phyloP scores from a whole-genome alignment of 1,284 basidiomycete species.

The Termitomyces sp. region DNA sequence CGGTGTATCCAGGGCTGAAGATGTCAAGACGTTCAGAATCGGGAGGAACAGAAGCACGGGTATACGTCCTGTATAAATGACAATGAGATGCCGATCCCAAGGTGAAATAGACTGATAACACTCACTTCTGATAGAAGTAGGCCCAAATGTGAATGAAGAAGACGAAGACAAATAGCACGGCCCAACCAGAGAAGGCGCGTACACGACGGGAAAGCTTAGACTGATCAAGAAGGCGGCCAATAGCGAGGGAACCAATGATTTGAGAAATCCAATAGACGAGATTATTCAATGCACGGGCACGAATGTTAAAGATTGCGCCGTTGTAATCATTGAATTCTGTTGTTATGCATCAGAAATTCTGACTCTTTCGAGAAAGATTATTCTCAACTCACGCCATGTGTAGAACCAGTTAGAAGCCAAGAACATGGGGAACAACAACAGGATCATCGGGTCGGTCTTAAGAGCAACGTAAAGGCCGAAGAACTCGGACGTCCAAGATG shows the following conservation, averaged over 20 bases:
- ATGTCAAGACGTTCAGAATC: slow-evolving; percentile 49
- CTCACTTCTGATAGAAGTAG: slow-evolving; percentile 65
- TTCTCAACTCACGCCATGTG: slow-evolving; percentile 55
- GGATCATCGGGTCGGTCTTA: slow-evolving; percentile 50
- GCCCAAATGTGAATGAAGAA: slow-evolving; percentile 65
- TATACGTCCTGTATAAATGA: slow-evolving; percentile 45
- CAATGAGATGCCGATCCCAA: neutral
- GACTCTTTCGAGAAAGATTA: neutral
- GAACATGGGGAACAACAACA: slow-evolving; percentile 65
- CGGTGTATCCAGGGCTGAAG: slow-evolving; percentile 45
- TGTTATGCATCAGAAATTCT: neutral
- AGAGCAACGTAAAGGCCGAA: slow-evolving; percentile 46
- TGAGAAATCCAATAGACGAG: slow-evolving; percentile 67
- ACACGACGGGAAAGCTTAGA: slow-evolving; percentile 47
- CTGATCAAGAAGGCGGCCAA: slow-evolving; percentile 61
- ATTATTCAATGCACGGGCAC: slow-evolving; percentile 62
- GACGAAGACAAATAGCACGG: slow-evolving; percentile 52
- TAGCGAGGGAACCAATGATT: slow-evolving; percentile 58
- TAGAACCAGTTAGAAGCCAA: slow-evolving; percentile 78
- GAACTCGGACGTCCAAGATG: slow-evolving; percentile 66
- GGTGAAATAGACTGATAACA: slow-evolving; percentile 4
- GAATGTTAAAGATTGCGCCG: slow-evolving; percentile 61
- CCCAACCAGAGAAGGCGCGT: slow-evolving; percentile 63
- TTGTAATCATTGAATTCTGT: slow-evolving; percentile 67
- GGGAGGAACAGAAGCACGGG: slow-evolving; percentile 42